Base-by-base conservation (phyloP, 208 protist genomes). In the Leptomonas pyrrhocoris region DNA sequence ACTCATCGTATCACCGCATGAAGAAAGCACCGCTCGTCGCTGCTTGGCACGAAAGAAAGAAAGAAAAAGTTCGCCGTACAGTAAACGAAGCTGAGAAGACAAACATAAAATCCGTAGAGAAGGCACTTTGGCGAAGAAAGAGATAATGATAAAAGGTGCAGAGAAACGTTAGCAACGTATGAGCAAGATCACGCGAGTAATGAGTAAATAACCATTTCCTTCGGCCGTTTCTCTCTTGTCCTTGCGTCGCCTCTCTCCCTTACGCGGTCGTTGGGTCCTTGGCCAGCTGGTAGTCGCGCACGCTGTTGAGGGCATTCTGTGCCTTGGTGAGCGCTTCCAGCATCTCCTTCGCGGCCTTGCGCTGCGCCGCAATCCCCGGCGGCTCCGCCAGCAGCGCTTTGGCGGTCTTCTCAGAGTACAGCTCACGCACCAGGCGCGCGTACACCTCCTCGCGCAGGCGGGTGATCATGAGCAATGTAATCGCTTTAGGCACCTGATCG, bases 381-480 rank as follows among this genome's bases (percentile, higher is more conserved):
- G 90, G 78, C 86, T 99, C 98, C 28, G 92, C 79, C 18, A 99
- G 87, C 25, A 99, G 83, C 50, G 98, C 92, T 19, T 93, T 84
- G 56, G 98, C 97, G 2, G 80, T 76, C 48, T 98, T 93, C 18
- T 98, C 94, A 23, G 89, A 90, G 83, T 99, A 99, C 19, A 99
- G 82, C 40, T 93, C 84, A 15, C 80, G 66, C 61, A 99, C 96
- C 6, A 99, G 76, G 27, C 93, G 86, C n/a, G 89, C 95, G 73
- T 99, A 98, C 21, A 99, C 84, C 62, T 96, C 85, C 60, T 90
- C 83, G 4, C 92, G 89, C 65, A 96, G 70, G 2, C 91, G 85
- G 15, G 98, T 96, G 54, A 99, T 98, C 69, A 99, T 92, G 56
- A 99, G 98, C 63, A 98, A 89, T 62, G 99, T 99, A 58, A 99